Evolutionary conservation across 129 eudicot species (phyloP).

Genomic region (Helianthus tuberosus): DNA sequence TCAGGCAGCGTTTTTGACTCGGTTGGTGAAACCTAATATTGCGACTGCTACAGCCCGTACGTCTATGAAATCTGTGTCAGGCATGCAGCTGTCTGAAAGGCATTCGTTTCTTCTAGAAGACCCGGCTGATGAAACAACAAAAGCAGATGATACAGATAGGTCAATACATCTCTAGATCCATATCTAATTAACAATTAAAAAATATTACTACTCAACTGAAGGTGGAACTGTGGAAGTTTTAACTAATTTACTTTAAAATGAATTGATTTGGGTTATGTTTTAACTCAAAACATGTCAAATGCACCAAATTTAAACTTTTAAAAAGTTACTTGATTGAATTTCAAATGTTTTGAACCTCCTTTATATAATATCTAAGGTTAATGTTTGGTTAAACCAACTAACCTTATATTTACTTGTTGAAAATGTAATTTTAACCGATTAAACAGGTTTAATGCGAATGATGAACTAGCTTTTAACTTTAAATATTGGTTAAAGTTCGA

Average conservation of each 20-base stretch:
- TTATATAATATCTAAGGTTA: not conserved
- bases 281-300: slow-evolving; percentile 2
- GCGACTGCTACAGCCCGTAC: slow-evolving; percentile 65
- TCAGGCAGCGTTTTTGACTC: slow-evolving; percentile 81
- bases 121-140: slow-evolving; percentile 57
- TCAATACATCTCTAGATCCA: slow-evolving; percentile 34
- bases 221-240: not conserved
- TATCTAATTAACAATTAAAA: not conserved
- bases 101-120: slow-evolving; percentile 83
- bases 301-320: not conserved
- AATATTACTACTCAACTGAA: not conserved
- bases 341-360: not conserved
- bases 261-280: slow-evolving; percentile 4
- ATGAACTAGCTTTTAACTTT: not conserved
- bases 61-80: slow-evolving; percentile 60
- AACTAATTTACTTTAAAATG: slow-evolving; percentile 5
- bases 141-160: slow-evolving; percentile 53
- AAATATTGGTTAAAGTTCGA: not conserved
- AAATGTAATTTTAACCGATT: not conserved
- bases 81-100: slow-evolving; percentile 78
- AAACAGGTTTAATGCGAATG: not conserved
- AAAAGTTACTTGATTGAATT: not conserved
- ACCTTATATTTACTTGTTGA: not conserved
- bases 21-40: slow-evolving; percentile 78
- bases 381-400: not conserved